Conservation (phyloP, 2,329 filamentous ascomycete species). For the Polychaeton citri region DNA sequence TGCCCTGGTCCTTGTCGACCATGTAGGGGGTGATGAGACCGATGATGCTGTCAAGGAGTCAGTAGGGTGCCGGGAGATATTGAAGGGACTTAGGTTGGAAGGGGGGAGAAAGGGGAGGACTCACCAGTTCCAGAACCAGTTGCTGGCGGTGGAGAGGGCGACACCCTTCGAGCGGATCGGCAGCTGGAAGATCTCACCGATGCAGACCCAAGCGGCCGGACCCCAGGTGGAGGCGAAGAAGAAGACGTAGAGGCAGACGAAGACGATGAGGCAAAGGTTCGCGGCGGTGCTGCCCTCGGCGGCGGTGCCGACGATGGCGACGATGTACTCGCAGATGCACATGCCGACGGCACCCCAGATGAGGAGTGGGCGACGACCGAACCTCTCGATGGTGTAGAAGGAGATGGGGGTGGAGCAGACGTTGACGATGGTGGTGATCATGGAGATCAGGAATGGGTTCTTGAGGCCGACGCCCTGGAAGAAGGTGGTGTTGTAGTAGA, state of each 20-base stretch:
- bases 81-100: not conserved
- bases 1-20: conserved; percentile 44
- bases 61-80: not conserved
- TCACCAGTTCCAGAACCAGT: conserved; percentile 78
- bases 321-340: conserved; percentile 75
- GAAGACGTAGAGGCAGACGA: conserved; percentile 87
- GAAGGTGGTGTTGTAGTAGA: conserved; percentile 59
- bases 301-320: conserved; percentile 50
- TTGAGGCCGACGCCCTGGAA: conserved; percentile 62
- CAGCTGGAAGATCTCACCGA: conserved; percentile 82
- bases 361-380: conserved; percentile 69
- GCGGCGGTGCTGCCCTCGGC: conserved; percentile 36
- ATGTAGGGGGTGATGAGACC: conserved; percentile 64
- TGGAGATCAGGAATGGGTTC: conserved; percentile 70
- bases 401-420: conserved; percentile 74
- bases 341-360: conserved; percentile 68
- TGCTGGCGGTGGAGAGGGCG: conserved; percentile 72
- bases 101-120: conserved; percentile 1
- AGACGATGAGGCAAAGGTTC: conserved; percentile 50
- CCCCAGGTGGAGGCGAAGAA: conserved; percentile 71
- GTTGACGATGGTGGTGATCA: conserved; percentile 83
- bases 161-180: conserved; percentile 44
- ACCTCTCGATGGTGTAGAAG: conserved; percentile 73
- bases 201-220: conserved; percentile 48
- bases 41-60: conserved; percentile 30